A percentile compares a stretch with the other conserved stretches of the same genome.
phyloP scores from a whole-genome alignment of 176 grass and related monocot species.

The Carex kokanica region DNA sequence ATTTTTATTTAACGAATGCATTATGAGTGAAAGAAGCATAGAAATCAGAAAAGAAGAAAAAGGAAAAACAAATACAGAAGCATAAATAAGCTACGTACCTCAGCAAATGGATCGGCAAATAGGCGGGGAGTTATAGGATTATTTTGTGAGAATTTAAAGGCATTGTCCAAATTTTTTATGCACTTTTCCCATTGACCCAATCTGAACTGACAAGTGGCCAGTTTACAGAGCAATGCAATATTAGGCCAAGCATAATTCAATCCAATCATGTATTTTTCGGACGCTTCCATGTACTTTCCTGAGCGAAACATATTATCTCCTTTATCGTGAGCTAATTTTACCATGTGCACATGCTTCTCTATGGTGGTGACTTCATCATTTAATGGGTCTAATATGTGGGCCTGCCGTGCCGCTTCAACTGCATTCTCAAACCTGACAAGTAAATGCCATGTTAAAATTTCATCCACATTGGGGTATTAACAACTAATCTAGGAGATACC shows the following conservation, averaged over 20 bases:
- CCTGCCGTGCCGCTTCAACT: slow-evolving; percentile 39
- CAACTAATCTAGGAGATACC: no score
- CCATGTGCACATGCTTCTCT: slow-evolving; percentile 40
- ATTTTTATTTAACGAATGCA: no score
- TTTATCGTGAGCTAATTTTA: slow-evolving; percentile 34
- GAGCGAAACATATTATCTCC: slow-evolving; percentile 47
- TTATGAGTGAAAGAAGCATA: no score
- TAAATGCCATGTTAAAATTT: no score
- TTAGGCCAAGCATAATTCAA: neutral
- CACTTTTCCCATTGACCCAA: neutral
- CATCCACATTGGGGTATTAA: no score
- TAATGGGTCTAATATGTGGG: slow-evolving; percentile 33
- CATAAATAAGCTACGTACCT: no score
- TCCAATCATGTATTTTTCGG: neutral
- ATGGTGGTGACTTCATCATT: slow-evolving; percentile 39
- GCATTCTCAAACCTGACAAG: slow-evolving; percentile 50
- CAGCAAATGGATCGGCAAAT: no score
- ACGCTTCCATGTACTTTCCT: neutral
- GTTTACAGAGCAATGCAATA: neutral
- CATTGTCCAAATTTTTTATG: neutral
- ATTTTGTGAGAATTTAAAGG: neutral
- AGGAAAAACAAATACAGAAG: no score
- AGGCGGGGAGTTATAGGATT: no score
- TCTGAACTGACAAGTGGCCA: neutral
- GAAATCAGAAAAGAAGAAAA: no score